These are phyloP conservation scores for Chrysosphaeria jannelii DNA, from an alignment of 2,329 filamentous ascomycete species.

Conservation along the genomic window DNA sequence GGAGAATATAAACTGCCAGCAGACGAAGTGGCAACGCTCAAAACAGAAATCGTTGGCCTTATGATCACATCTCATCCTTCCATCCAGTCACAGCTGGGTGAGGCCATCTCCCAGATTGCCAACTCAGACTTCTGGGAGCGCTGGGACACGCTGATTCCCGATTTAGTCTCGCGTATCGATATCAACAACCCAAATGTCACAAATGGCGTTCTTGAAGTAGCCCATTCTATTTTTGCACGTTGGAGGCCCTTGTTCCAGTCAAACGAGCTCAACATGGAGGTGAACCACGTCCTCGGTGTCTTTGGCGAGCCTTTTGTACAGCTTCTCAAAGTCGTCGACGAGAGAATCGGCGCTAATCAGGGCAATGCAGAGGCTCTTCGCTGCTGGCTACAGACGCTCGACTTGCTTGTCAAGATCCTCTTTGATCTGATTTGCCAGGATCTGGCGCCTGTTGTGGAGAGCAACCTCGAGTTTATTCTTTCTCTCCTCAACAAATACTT, in stretches of 20 bases:
- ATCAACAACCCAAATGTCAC: constrained; percentile 59
- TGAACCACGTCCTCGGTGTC: constrained; percentile 73
- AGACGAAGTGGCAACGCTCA: constrained; percentile 70
- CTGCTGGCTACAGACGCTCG: constrained; percentile 58
- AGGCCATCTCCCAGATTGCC: constrained; percentile 88
- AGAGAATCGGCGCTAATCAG: constrained; percentile 42
- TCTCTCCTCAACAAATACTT: constrained; percentile 75
- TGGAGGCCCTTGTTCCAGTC: constrained; percentile 88
- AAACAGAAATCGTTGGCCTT: constrained; percentile 76
- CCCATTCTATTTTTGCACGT: constrained; percentile 88
- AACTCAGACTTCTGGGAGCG: constrained; percentile 91
- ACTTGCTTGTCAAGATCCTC: constrained; percentile 70
- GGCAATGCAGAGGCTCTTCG: constrained; percentile 45
- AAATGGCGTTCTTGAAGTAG: constrained; percentile 82
- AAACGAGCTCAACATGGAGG: constrained; percentile 76
- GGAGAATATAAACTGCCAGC: constrained; percentile 67
- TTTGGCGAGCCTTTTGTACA: constrained; percentile 65
- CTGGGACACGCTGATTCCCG: constrained; percentile 69
- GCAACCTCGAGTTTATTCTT: constrained; percentile 51
- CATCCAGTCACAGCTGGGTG: constrained; percentile 80
- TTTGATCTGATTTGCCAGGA: constrained; percentile 97
- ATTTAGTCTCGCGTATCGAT: constrained; percentile 69
- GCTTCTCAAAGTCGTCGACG: constrained; percentile 46
- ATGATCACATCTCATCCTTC: constrained; percentile 79
- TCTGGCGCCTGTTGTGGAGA: constrained; percentile 78